Percentiles rank a stretch among this genome's conserved stretches.
Conservation (phyloP, 129 eudicot genomes). For the Tagetes patula region DNA sequence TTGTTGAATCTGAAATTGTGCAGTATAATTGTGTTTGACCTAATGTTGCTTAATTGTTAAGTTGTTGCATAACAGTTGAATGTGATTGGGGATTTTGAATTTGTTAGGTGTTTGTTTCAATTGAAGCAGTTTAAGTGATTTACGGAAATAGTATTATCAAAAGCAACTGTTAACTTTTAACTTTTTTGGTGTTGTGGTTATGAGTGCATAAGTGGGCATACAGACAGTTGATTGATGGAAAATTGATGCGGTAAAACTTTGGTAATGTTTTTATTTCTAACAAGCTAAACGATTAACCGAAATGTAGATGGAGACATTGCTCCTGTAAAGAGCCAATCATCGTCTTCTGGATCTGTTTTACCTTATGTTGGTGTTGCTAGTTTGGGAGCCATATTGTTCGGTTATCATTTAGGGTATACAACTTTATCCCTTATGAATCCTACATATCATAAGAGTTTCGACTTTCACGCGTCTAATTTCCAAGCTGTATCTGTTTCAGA, state of each 20-base stretch:
- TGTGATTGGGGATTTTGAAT: slow-evolving; percentile 13
- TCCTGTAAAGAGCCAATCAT: slow-evolving; percentile 47
- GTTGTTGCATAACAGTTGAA: not conserved
- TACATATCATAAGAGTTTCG: not conserved
- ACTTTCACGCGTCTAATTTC: slow-evolving; percentile 6
- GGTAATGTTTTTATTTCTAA: slow-evolving; percentile 26
- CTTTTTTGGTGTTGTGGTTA: not conserved
- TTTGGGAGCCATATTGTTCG: slow-evolving; percentile 87
- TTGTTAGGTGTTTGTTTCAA: not conserved
- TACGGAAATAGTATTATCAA: slow-evolving; percentile 11
- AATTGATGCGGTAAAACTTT: not conserved
- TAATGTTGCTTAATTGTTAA: slow-evolving; percentile 16
- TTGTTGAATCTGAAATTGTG: not conserved
- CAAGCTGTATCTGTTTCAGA: slow-evolving; percentile 41
- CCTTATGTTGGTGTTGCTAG: slow-evolving; percentile 97
- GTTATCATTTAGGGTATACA: slow-evolving; percentile 86
- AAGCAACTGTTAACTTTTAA: not conserved
- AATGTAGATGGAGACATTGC: slow-evolving; percentile 54
- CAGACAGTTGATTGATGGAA: slow-evolving; percentile 18
- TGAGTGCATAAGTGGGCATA: slow-evolving; percentile 10
- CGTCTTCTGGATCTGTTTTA: slow-evolving; percentile 71
- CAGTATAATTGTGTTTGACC: slow-evolving; percentile 19
- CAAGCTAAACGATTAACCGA: not conserved
- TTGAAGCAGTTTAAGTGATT: not conserved
- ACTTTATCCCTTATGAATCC: not conserved